Percentiles rank a stretch among this genome's conserved stretches.
phyloP scores from a whole-genome alignment of 2,329 filamentous ascomycete species.

The Ascochyta rabiei region DNA sequence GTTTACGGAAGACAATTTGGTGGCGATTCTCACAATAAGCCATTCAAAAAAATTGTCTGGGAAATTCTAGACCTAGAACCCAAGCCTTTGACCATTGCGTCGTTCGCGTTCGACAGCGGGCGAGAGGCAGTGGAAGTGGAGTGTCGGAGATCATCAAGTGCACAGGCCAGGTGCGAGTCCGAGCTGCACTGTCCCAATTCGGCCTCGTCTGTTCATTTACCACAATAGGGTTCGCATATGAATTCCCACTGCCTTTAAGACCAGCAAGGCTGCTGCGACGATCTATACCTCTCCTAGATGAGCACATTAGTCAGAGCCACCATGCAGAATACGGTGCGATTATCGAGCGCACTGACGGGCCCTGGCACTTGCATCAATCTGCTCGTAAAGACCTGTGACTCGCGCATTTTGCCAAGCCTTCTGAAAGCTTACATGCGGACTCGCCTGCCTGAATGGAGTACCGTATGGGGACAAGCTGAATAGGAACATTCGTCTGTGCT shows the following conservation, averaged over 20 bases:
- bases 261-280: slow-evolving; percentile 2
- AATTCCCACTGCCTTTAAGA: not conserved
- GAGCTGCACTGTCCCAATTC: not conserved
- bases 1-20: not conserved
- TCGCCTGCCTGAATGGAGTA: not conserved
- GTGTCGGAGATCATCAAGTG: not conserved
- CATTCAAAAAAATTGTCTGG: not conserved
- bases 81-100: not conserved
- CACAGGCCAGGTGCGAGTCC: not conserved
- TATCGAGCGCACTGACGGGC: slow-evolving; percentile 1
- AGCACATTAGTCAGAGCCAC: not conserved
- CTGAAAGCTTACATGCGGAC: not conserved
- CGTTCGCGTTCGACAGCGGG: too few species aligned
- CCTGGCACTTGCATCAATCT: slow-evolving; percentile 2
- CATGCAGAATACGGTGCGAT: not conserved
- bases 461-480: not conserved
- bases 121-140: not conserved
- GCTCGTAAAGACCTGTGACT: not conserved
- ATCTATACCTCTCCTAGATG: not conserved
- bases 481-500: not conserved
- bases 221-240: not conserved
- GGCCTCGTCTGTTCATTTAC: not conserved
- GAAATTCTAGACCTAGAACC: not conserved
- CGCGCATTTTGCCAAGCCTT: not conserved
- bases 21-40: not conserved